Conservation (phyloP, 2,329 filamentous ascomycete species). For the Phialophora macrospora region DNA sequence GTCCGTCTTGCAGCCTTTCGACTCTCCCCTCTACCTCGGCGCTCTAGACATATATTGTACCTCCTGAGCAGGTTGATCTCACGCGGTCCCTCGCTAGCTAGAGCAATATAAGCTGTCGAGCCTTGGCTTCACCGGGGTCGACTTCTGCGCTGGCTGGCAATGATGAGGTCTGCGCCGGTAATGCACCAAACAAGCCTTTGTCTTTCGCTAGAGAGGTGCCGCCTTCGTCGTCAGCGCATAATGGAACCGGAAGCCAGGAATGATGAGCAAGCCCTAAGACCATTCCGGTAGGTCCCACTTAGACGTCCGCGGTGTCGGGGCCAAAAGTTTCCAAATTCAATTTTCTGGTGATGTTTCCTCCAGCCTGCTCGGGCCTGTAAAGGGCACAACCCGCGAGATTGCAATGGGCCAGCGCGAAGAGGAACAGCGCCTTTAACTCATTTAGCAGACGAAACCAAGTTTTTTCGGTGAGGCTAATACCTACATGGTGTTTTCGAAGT, state of each 20-base stretch:
- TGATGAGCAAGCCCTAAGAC: background rate
- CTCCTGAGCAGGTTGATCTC: background rate
- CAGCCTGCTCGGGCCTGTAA: background rate
- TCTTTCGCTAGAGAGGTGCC: background rate
- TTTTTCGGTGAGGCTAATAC: background rate
- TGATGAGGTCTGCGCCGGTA: background rate
- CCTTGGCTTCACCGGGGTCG: background rate
- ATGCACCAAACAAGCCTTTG: background rate
- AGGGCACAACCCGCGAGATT: slow-evolving; percentile 2
- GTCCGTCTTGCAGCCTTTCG: background rate
- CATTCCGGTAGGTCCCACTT: background rate
- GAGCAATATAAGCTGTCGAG: background rate
- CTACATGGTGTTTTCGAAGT: background rate
- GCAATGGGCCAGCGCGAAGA: background rate
- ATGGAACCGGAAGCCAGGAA: background rate
- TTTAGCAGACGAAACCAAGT: background rate
- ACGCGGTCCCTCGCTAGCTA: background rate
- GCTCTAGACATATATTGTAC: background rate
- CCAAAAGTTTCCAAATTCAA: background rate
- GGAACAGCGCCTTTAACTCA: background rate
- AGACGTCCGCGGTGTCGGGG: background rate
- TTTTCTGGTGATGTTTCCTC: background rate
- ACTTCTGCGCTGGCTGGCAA: background rate
- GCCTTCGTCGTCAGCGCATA: background rate
- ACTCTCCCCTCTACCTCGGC: background rate